Conservation (phyloP, 106 monocot species). For the Dendrobium officinale region DNA sequence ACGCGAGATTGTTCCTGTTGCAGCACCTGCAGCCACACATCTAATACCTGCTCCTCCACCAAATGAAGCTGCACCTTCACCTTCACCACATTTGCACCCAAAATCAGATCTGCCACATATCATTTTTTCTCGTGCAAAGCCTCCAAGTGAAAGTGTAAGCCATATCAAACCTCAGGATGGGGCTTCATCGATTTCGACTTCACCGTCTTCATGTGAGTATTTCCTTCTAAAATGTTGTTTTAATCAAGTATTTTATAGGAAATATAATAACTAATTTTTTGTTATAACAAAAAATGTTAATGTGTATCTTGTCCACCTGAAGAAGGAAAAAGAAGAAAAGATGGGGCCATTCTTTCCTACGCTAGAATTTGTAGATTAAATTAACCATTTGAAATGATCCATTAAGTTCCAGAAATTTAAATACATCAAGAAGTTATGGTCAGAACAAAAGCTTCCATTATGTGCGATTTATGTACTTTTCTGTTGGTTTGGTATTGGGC, state of each 20-base stretch:
- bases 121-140: slow-evolving; percentile 45
- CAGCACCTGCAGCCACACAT: slow-evolving; percentile 13
- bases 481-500: neutral
- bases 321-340: neutral
- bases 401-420: neutral
- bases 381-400: neutral
- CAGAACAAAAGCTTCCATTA: neutral
- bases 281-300: neutral
- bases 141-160: slow-evolving; percentile 47
- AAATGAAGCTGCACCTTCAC: slow-evolving; percentile 22
- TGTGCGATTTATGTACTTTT: neutral
- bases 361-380: neutral
- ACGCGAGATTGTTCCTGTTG: slow-evolving; percentile 16
- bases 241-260: neutral
- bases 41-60: slow-evolving; percentile 14
- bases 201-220: slow-evolving; percentile 69
- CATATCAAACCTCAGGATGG: slow-evolving; percentile 21
- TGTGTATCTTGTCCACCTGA: neutral
- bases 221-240: neutral
- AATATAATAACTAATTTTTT: neutral
- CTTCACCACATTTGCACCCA: slow-evolving; percentile 13
- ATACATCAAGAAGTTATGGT: neutral
- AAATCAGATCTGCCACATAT: slow-evolving; percentile 43
- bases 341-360: neutral
- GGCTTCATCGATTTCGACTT: slow-evolving; percentile 26